Conservation (phyloP, 371 early-diverging fungal species). For the Mortierella sp. region DNA sequence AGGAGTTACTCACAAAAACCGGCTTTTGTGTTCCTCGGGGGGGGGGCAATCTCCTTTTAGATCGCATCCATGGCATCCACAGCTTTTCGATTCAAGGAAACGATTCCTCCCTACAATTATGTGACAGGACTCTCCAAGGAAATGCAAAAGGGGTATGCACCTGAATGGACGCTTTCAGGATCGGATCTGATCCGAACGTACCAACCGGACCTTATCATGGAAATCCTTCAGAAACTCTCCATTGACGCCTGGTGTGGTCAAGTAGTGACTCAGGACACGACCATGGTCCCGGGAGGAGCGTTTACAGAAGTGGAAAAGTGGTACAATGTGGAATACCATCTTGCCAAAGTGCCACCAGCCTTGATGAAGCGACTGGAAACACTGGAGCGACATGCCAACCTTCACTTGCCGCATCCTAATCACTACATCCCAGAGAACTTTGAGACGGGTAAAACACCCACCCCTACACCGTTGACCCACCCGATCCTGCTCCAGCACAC, state of each 20-base stretch:
- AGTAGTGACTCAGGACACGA: slow-evolving; percentile 18
- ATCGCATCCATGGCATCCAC: slow-evolving; percentile 70
- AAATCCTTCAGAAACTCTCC: slow-evolving; percentile 62
- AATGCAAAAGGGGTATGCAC: slow-evolving; percentile 71
- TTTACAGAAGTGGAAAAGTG: slow-evolving; percentile 71
- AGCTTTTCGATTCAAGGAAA: slow-evolving; percentile 85
- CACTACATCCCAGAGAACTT: slow-evolving; percentile 83
- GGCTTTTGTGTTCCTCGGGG: no score
- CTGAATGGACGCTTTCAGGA: slow-evolving; percentile 74
- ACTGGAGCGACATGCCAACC: slow-evolving; percentile 58
- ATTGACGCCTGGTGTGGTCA: slow-evolving; percentile 64
- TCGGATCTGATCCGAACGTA: slow-evolving; percentile 69
- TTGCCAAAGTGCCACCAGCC: slow-evolving; percentile 61
- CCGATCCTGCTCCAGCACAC: slow-evolving; percentile 72
- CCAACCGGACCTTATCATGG: slow-evolving; percentile 62
- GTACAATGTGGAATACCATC: slow-evolving; percentile 85
- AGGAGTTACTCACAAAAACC: no score
- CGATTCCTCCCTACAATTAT: slow-evolving; percentile 66
- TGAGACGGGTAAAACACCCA: slow-evolving; percentile 58
- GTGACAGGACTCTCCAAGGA: slow-evolving; percentile 59
- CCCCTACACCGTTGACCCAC: slow-evolving; percentile 31
- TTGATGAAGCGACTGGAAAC: slow-evolving; percentile 62
- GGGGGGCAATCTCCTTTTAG: slow-evolving; percentile 18
- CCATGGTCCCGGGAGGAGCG: slow-evolving; percentile 49
- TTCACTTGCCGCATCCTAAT: slow-evolving; percentile 81